Percentiles rank a stretch among this genome's conserved stretches.
Evolutionary conservation across 805 yeast species (phyloP).

Genomic region (Millerozyma miso): DNA sequence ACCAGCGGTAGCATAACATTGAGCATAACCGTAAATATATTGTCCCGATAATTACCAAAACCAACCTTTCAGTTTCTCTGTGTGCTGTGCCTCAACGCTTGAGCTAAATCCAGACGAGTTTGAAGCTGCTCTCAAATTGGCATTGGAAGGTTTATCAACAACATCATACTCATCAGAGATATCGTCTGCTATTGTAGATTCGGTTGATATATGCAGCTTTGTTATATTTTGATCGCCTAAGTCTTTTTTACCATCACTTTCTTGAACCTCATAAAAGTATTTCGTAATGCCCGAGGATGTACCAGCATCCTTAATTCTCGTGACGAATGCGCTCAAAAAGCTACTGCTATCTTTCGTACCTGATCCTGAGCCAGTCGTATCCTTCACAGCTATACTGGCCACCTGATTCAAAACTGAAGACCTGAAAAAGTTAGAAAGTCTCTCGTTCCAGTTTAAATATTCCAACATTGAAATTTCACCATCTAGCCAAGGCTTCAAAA

Average conservation of each 20-base stretch:
- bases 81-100: background rate
- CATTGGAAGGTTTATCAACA: constrained; percentile 27
- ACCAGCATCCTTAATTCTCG: background rate
- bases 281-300: background rate
- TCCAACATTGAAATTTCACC: constrained; percentile 14
- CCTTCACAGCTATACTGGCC: background rate
- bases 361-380: background rate
- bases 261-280: background rate
- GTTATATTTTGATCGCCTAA: background rate
- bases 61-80: constrained; percentile 15
- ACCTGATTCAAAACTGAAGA: background rate
- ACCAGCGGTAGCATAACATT: constrained; percentile 3
- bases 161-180: constrained; percentile 41
- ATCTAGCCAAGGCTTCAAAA: constrained; percentile 26
- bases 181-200: constrained; percentile 2
- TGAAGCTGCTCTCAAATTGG: background rate
- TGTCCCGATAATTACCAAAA: constrained; percentile 13
- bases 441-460: background rate
- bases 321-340: background rate
- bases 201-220: constrained; percentile 1
- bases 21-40: background rate
- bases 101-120: background rate
- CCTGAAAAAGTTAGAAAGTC: background rate
- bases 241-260: background rate
- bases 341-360: background rate